Conservation (phyloP, 306 rosid genomes). For the Lotus japonicus region DNA sequence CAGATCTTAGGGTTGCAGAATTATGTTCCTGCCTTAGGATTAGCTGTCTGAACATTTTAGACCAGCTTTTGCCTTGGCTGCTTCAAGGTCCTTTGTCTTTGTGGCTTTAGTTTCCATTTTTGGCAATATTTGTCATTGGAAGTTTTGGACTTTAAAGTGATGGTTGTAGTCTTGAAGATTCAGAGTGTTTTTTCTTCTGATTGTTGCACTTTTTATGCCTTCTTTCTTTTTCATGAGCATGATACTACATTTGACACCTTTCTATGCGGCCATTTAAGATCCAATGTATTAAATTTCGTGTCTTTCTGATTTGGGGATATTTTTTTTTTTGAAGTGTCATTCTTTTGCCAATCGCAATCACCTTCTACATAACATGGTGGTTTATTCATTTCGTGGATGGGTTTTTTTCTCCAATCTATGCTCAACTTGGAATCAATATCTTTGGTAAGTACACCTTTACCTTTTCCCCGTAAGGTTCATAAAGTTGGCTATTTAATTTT, state of each 20-base stretch:
- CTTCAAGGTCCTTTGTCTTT: neutral
- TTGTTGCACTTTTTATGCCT: neutral
- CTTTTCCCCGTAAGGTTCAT: neutral
- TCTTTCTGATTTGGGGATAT: neutral
- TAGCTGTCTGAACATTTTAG: neutral
- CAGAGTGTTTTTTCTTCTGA: neutral
- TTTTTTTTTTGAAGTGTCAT: constrained; percentile 64
- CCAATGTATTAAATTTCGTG: neutral
- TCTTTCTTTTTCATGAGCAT: constrained; percentile 2
- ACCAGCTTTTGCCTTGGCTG: neutral
- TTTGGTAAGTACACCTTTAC: constrained; percentile 56
- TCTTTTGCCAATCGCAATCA: constrained; percentile 86
- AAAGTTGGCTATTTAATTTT: neutral
- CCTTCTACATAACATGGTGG: constrained; percentile 99
- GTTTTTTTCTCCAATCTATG: constrained; percentile 90
- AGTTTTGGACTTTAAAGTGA: neutral
- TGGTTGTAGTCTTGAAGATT: neutral
- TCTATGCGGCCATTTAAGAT: constrained; percentile 14
- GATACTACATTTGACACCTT: neutral
- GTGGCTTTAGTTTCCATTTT: neutral
- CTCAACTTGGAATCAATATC: constrained; percentile 84
- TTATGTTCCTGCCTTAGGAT: neutral
- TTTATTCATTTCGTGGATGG: constrained; percentile 96
- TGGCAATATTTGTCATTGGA: neutral
- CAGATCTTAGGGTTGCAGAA: neutral